Base-by-base conservation (phyloP, 768 basidiomycete genomes). In the Trametes cingulata region DNA sequence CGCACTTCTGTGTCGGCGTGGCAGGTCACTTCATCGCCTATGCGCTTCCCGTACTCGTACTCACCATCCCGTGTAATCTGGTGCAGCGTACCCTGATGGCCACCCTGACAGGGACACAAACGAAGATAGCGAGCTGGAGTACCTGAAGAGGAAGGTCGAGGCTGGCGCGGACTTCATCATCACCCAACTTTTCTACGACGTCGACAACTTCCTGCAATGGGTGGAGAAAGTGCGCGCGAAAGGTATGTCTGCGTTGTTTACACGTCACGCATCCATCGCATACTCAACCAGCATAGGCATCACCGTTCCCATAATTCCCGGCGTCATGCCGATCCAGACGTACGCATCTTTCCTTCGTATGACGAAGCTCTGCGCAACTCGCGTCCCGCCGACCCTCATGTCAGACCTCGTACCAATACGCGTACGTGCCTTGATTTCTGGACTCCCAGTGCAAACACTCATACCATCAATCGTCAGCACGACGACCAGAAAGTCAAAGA, bases 271-370 rank as follows among this genome's bases (percentile, higher is more conserved):
- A n/a, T n/a, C n/a, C n/a, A n/a, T n/a, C 3, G 15, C 29, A 45
- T 45, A n/a, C 41, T 12, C 33, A 52, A 22, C 54, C 13, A 10
- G 36, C 22, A 43, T 68, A 95, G 97, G 95, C 33, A 94, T 99
- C 69, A 81, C 74, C 0, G 84, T 95, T 1, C 96, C 97, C 0
- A 85, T 99, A 65, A 88, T 99, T 61, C 94, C 97, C 9, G 94
- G 95, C 12, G 85, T 98, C 55, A 97, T 98, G 95, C 96, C 97
- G 0, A 93, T 99, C 56, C 97, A 98, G 70, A 98, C 92, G 22
- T 96, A 95, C 71, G 85, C 89, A 4, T 97, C 97, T 0, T 98
- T 99, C 75, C 78, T 90, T 45, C 87, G 97, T 46, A 78, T 98
- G 67, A 91, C 88, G 20, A 97, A 95, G 72, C 79, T 99, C 43